phyloP scores from a whole-genome alignment of 345 rosid species.

The Reutealis trisperma region DNA sequence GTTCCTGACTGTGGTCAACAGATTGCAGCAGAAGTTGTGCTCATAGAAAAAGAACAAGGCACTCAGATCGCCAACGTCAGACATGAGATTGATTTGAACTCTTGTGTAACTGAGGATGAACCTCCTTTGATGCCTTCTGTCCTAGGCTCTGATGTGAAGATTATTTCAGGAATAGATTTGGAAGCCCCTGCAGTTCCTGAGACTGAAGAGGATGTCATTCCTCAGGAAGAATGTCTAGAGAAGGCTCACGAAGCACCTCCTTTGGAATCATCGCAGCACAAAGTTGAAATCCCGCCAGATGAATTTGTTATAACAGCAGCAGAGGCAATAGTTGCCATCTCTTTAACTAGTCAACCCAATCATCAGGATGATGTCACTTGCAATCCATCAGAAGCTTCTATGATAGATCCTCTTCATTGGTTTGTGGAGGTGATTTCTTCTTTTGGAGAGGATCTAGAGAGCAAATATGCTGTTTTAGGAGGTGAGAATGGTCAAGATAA shows the following conservation, averaged over 20 bases:
- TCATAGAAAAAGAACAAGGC: conserved; percentile 41
- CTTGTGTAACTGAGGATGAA: conserved; percentile 66
- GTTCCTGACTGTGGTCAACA: conserved; percentile 43
- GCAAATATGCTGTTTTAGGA: conserved; percentile 38
- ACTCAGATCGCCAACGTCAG: conserved; percentile 38
- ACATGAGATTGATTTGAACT: conserved; percentile 70
- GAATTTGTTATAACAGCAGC: conserved; percentile 62
- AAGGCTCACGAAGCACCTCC: conserved; percentile 34
- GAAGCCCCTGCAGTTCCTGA: conserved; percentile 69
- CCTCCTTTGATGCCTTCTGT: conserved; percentile 38
- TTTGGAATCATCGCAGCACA: conserved; percentile 26
- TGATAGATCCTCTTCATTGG: conserved; percentile 62
- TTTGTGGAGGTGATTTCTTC: conserved; percentile 65
- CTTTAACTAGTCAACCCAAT: conserved; percentile 34
- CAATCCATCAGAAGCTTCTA: conserved; percentile 37
- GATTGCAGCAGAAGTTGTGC: conserved; percentile 34
- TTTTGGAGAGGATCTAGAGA: conserved; percentile 53
- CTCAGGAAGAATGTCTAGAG: conserved; percentile 36
- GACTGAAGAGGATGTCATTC: conserved; percentile 45
- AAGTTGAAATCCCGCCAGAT: conserved; percentile 35
- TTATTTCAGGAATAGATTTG: conserved; percentile 58
- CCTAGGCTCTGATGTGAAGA: conserved; percentile 39
- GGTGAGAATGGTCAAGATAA: conserved; percentile 33
- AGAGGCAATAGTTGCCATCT: conserved; percentile 76
- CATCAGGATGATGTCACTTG: conserved; percentile 39